Evolutionary conservation across 805 yeast genomes (phyloP).

Genomic region (Candida silvicultrix): DNA sequence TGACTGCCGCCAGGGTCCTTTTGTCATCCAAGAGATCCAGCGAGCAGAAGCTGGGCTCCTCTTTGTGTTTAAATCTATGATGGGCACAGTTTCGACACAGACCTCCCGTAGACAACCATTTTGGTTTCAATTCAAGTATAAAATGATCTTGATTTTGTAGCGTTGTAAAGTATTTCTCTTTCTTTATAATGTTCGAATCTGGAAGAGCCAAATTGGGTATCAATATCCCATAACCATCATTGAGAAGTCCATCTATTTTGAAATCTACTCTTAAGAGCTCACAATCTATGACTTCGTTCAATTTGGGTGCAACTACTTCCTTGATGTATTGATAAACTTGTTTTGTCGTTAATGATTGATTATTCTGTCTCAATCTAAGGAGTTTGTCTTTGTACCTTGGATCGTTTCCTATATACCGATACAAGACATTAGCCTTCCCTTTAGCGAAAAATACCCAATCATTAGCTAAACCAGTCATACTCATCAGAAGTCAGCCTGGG

Average conservation of each 20-base stretch:
- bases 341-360: slow-evolving; percentile 9
- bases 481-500: too few species aligned
- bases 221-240: slow-evolving; percentile 37
- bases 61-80: slow-evolving; percentile 27
- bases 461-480: background rate
- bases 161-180: slow-evolving; percentile 33
- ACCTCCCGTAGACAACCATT: slow-evolving; percentile 40
- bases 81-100: slow-evolving; percentile 57
- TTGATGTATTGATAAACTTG: slow-evolving; percentile 12
- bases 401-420: slow-evolving; percentile 31
- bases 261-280: slow-evolving; percentile 12
- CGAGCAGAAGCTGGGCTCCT: slow-evolving; percentile 38
- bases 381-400: slow-evolving; percentile 25
- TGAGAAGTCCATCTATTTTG: slow-evolving; percentile 8
- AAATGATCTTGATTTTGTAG: slow-evolving; percentile 4
- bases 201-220: slow-evolving; percentile 35
- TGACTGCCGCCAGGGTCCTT: background rate
- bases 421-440: slow-evolving; percentile 45
- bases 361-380: slow-evolving; percentile 25
- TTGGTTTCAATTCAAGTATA: slow-evolving; percentile 51
- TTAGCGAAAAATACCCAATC: slow-evolving; percentile 40
- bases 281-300: slow-evolving; percentile 23
- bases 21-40: slow-evolving; percentile 26
- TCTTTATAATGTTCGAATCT: slow-evolving; percentile 21
- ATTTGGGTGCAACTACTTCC: slow-evolving; percentile 12